Percentiles rank a stretch among this genome's conserved stretches.
These are phyloP conservation scores for Gossypium trilobum DNA, from an alignment of 441 rosid species.

Conservation along the genomic window DNA sequence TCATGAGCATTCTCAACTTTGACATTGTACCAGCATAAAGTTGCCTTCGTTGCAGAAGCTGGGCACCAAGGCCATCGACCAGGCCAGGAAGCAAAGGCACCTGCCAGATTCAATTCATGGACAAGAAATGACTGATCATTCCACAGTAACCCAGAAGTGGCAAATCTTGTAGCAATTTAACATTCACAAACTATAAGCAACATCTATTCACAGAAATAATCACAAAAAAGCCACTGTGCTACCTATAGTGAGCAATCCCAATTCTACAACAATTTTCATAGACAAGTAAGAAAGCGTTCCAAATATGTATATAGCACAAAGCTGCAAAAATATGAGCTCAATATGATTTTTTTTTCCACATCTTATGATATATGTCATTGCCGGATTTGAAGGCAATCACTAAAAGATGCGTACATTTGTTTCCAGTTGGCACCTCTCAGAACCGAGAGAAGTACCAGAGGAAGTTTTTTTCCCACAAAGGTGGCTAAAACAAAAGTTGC, in stretches of 20 bases:
- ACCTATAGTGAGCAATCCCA: background rate
- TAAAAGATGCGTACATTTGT: background rate
- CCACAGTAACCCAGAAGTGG: background rate
- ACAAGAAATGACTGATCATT: conserved; percentile 18
- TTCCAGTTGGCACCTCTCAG: background rate
- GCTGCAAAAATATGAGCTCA: background rate
- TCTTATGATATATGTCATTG: background rate
- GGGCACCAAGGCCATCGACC: conserved; percentile 83
- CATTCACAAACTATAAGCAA: background rate
- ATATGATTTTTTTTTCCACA: background rate
- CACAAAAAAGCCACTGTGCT: background rate
- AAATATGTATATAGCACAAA: background rate
- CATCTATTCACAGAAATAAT: background rate
- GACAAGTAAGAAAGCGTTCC: background rate
- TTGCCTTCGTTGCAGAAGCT: conserved; percentile 78
- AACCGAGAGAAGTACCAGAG: background rate
- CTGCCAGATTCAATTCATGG: conserved; percentile 33
- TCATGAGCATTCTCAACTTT: conserved; percentile 90
- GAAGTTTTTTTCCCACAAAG: background rate
- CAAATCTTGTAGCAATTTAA: background rate
- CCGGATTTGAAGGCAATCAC: background rate
- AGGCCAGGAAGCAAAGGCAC: conserved; percentile 65
- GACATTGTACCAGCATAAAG: conserved; percentile 86
- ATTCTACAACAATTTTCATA: background rate
- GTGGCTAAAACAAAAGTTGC: background rate